Base-by-base conservation (phyloP, 177 flowering plant genomes). In the Vitis hybrid region DNA sequence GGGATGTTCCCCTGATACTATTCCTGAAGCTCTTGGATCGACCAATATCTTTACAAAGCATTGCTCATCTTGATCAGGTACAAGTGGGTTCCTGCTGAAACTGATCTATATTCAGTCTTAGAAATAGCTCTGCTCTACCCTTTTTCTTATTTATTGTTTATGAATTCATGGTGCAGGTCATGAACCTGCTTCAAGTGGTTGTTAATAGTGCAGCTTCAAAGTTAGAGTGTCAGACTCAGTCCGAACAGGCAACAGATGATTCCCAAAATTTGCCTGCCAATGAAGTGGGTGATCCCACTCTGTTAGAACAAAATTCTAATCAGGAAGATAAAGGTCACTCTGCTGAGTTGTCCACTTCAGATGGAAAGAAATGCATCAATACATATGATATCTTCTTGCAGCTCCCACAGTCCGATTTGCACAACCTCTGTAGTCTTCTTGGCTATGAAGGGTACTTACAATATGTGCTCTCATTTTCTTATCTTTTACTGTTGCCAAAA, bases 1-100 rank as follows among this genome's bases (percentile, higher is more conserved):
- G 72, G 30, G 80, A 88, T 76, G 71, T 90, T 64, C 94, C 98
- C 57, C 73, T 94, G 58, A 76, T 87, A 72, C 71, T 88, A 61
- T 84, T 94, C 67, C 79, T 94, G 72, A 87, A 84, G 78, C 94
- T 94, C 67, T 81, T 94, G 73, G 88, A 78, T 57, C 85, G 76
- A 55, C 96, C 96, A 48, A 84, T 90, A 10, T 88, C 86, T 79
- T 72, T 88, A 46, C 90, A 85, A 46, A 90, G 98, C 70, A 85
- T 73, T 68, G 84, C 90, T 52, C 98, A 90, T 81, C 91, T 92
- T 77, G 98, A 90, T 81, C 98, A 90, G 97, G 98, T 91, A 76
- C 2, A 57, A 18, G 1, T 13, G 11, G 48, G 13, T 49, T n/a
- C 2, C 20, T 24, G 55, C 32, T 8, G 30, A 5, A 9, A 63